Base-by-base conservation (phyloP, 768 basidiomycete genomes). In the Boletus reticulatus region DNA sequence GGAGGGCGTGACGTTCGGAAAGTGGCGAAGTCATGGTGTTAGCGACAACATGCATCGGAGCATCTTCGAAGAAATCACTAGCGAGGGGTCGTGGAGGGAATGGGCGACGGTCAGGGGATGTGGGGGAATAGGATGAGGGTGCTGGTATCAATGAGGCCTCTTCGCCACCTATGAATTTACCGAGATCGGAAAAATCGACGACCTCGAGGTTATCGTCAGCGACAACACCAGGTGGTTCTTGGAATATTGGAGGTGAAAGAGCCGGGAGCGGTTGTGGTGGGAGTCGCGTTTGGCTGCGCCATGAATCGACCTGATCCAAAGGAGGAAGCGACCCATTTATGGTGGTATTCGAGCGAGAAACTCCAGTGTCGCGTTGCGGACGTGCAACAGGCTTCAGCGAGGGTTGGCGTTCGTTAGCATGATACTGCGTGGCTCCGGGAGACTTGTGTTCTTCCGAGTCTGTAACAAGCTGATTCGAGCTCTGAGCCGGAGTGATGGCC, bases 111-210 rank as follows among this genome's bases (percentile, higher is more conserved):
- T 68, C 56, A 57, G 62, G 39, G 37, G 59, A 42, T 43, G 52
- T 17, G 8, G 62, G 52, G 22, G 68, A 55, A 54, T 64, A 58
- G 20, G 68, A 55, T 27, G 63, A 51, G 27, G 60, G 48, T 44
- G 60, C 46, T 41, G 68, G 39, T 38, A 53, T 52, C 36, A n/a
- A 44, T 29, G 50, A 48, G 37, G 53, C 29, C 14, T 66, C 48
- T 29, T 70, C 70, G 45, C 73, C 73, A 29, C 81, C 84, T 12
- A 88, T 76, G 56, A 92, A 82, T 72, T 83, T 86, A 42, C 78
- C 87, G 67, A 92, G 76, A 45, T 93, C 89, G 3, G 81, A 80
- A 61, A 91, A 93, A 63, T 92, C 89, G 8, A 93, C 81, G n/a
- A 88, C 80, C 63, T 92, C 89, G 4, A 92, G 77, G 52, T 84